Conservation (phyloP, 2,329 filamentous ascomycete species). For the Tolypocladium album region DNA sequence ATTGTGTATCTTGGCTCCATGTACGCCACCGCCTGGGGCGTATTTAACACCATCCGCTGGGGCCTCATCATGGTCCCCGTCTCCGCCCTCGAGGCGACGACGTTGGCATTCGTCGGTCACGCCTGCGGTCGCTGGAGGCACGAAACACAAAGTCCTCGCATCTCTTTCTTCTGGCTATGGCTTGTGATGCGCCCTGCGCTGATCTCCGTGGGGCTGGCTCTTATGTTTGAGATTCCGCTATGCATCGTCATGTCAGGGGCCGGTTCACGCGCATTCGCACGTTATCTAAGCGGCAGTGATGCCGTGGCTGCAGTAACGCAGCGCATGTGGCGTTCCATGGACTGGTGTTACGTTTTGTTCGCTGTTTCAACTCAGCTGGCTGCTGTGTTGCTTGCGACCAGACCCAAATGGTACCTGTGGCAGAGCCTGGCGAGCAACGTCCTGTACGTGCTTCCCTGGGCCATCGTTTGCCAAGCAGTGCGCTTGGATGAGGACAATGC, state of each 20-base stretch:
- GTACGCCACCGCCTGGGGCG: slow-evolving; percentile 63
- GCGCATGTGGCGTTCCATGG: slow-evolving; percentile 53
- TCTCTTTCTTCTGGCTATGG: slow-evolving; percentile 10
- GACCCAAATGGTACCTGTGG: slow-evolving; percentile 56
- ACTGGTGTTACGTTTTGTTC: slow-evolving; percentile 63
- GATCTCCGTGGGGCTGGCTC: slow-evolving; percentile 38
- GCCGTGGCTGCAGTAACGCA: slow-evolving; percentile 49
- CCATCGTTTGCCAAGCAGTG: slow-evolving; percentile 46
- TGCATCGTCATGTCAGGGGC: slow-evolving; percentile 50
- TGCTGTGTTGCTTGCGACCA: slow-evolving; percentile 51
- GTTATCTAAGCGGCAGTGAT: slow-evolving; percentile 46
- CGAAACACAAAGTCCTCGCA: slow-evolving; percentile 9
- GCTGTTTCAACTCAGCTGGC: slow-evolving; percentile 55
- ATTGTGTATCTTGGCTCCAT: slow-evolving; percentile 52
- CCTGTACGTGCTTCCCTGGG: slow-evolving; percentile 60
- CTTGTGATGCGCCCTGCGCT: slow-evolving; percentile 41
- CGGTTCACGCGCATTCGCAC: slow-evolving; percentile 50
- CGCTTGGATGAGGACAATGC: slow-evolving; percentile 40
- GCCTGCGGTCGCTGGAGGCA: slow-evolving; percentile 44
- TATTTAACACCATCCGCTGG: slow-evolving; percentile 67
- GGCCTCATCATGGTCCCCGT: slow-evolving; percentile 66
- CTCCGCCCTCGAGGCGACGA: slow-evolving; percentile 53
- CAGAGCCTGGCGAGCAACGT: slow-evolving; percentile 58
- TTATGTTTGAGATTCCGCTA: slow-evolving; percentile 49
- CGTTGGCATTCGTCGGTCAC: slow-evolving; percentile 56